A percentile compares a stretch with the other conserved stretches of the same genome.
These are phyloP conservation scores for Chenopodium formosanum DNA, from an alignment of 148 eudicot genomes.

Conservation along the genomic window DNA sequence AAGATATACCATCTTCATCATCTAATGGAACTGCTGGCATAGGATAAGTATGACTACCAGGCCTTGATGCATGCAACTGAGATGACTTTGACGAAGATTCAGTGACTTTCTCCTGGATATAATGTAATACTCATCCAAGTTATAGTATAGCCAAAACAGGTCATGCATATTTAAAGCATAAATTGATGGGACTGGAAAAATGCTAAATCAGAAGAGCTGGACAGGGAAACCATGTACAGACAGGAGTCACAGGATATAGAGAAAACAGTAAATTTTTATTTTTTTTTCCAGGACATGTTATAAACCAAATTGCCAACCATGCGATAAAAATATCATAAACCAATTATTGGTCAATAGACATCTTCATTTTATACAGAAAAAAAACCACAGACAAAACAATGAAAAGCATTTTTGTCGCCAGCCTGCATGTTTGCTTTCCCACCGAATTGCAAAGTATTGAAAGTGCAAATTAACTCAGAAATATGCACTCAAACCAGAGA, in stretches of 20 bases:
- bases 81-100: slow-evolving; percentile 68
- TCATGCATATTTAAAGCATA: not conserved
- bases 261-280: not conserved
- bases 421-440: not conserved
- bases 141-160: not conserved
- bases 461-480: not conserved
- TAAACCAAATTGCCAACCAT: not conserved
- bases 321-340: not conserved
- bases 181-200: not conserved
- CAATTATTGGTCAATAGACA: not conserved
- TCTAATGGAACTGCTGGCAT: slow-evolving; percentile 55
- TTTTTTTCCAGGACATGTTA: not conserved
- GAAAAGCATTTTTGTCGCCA: not conserved
- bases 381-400: not conserved
- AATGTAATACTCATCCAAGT: slow-evolving; percentile 4
- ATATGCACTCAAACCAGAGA: not conserved
- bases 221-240: not conserved
- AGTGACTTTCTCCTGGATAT: slow-evolving; percentile 65
- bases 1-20: slow-evolving; percentile 77
- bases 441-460: not conserved
- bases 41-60: slow-evolving; percentile 58
- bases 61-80: slow-evolving; percentile 47
- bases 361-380: not conserved
- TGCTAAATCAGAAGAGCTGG: not conserved
- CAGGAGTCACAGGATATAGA: not conserved